A percentile compares a stretch with the other conserved stretches of the same genome.
phyloP scores from a whole-genome alignment of 2,329 filamentous ascomycete genomes.

The Arthrocladium fulminans region DNA sequence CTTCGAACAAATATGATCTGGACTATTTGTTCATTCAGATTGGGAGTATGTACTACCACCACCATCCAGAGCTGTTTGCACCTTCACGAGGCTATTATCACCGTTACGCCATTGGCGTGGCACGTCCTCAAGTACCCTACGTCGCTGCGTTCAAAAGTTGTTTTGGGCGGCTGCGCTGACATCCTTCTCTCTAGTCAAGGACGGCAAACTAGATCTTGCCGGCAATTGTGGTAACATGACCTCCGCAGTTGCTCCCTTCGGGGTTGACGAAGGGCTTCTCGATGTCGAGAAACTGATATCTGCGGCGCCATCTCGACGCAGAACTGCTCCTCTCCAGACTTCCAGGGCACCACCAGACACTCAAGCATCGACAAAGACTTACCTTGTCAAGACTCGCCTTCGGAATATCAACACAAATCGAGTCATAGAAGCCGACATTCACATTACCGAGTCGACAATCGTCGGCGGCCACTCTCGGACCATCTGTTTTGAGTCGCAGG shows the following conservation, averaged over 20 bases:
- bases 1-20: conserved; percentile 46
- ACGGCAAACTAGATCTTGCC: conserved; percentile 53
- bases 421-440: conserved; percentile 50
- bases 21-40: conserved; percentile 66
- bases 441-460: conserved; percentile 32
- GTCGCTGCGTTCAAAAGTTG: too few relatives aligned
- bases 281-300: too few relatives aligned
- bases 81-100: too few relatives aligned
- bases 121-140: too few relatives aligned
- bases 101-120: too few relatives aligned
- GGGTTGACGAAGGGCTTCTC: conserved; percentile 25
- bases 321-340: too few relatives aligned
- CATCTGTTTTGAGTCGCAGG: conserved; percentile 26
- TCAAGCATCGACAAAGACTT: too few relatives aligned
- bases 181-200: conserved; percentile 39
- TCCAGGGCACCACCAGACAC: too few relatives aligned
- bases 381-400: conserved; percentile 46
- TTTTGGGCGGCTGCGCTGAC: too few relatives aligned
- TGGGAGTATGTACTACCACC: conserved; percentile 30
- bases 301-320: too few relatives aligned
- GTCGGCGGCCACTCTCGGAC: conserved; percentile 33
- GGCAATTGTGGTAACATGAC: conserved; percentile 73
- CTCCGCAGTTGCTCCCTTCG: conserved; percentile 57
- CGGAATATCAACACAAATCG: conserved; percentile 65
- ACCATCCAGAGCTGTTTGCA: not conserved